Evolutionary conservation across 768 basidiomycete genomes (phyloP).

Genomic region (Mycena rebaudengoi): DNA sequence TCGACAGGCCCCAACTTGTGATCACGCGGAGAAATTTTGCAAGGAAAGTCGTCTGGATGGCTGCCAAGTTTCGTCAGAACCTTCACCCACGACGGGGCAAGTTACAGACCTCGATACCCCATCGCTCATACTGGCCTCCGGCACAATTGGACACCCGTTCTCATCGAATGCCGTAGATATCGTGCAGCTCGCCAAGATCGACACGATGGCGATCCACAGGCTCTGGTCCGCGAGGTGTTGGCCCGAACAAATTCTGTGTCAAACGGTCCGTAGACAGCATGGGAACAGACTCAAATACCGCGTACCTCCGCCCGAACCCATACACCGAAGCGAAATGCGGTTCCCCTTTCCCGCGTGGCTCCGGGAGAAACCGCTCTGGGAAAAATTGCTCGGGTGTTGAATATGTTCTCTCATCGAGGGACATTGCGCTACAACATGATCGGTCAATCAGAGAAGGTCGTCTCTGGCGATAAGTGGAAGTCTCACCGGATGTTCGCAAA

Average conservation of each 20-base stretch:
- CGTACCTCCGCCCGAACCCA: constrained; percentile 35
- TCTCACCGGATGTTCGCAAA: constrained; percentile 33
- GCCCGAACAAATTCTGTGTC: constrained; percentile 36
- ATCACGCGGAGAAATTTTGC: background rate
- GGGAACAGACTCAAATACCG: constrained; percentile 11
- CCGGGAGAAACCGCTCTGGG: constrained; percentile 36
- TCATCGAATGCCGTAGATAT: constrained; percentile 28
- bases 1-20: background rate
- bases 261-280: background rate
- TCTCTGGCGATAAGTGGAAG: background rate
- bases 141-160: constrained; percentile 25
- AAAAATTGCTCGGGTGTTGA: constrained; percentile 32
- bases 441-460: background rate
- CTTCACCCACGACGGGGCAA: background rate
- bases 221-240: constrained; percentile 29
- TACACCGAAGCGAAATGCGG: constrained; percentile 27
- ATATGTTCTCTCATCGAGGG: constrained; percentile 31
- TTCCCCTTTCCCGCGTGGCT: constrained; percentile 24
- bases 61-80: background rate
- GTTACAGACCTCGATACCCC: constrained; percentile 13
- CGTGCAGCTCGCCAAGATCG: constrained; percentile 28
- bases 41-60: constrained; percentile 13
- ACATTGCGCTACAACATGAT: constrained; percentile 27
- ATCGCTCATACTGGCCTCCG: constrained; percentile 10
- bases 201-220: constrained; percentile 28